Percentiles rank a stretch among this genome's conserved stretches.
Evolutionary conservation across 257 asterid species (phyloP).

Genomic region (Paulownia fortunei): DNA sequence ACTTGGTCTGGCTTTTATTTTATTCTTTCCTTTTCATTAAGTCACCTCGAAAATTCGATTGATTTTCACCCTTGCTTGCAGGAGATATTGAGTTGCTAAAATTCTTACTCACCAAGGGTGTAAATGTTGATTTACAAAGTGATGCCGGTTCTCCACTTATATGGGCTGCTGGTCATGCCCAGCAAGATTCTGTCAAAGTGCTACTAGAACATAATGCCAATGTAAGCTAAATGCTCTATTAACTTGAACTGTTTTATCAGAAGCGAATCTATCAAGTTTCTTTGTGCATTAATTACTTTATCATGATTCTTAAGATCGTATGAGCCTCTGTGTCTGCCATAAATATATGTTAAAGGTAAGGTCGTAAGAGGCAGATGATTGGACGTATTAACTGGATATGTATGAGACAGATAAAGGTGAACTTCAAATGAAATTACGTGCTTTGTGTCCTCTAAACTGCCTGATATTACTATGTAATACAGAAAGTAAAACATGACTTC

Average conservation of each 20-base stretch:
- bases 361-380: neutral
- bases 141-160: constrained; percentile 92
- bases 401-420: neutral
- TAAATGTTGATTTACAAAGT: constrained; percentile 80
- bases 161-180: constrained; percentile 98
- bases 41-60: constrained; percentile 14
- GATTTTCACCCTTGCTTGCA: constrained; percentile 51
- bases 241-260: constrained; percentile 19
- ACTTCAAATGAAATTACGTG: neutral
- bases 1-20: constrained; percentile 9
- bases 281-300: constrained; percentile 2
- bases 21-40: neutral
- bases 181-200: constrained; percentile 75
- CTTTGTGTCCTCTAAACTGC: neutral
- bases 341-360: neutral
- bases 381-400: neutral
- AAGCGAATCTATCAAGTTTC: neutral
- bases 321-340: constrained; percentile 7
- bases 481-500: neutral
- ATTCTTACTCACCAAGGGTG: constrained; percentile 64
- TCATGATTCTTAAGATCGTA: constrained; percentile 17
- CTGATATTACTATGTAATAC: neutral
- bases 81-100: constrained; percentile 77
- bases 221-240: constrained; percentile 47
- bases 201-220: constrained; percentile 83